Evolutionary conservation across 139 green algal species (phyloP).

Genomic region (Desmodesmus armatus): DNA sequence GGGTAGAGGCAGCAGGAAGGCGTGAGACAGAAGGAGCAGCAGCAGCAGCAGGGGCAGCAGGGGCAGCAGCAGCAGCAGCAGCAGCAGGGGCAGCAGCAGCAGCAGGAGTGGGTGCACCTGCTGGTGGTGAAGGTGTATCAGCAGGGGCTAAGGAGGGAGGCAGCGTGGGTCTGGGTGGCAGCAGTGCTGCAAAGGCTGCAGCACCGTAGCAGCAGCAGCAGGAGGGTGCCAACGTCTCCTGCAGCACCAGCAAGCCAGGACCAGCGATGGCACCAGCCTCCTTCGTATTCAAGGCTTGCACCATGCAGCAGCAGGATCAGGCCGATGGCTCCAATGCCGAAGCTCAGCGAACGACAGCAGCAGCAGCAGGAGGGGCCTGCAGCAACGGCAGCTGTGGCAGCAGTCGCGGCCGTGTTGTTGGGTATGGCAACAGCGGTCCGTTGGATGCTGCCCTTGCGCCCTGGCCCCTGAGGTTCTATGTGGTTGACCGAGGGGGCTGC

Average conservation of each 20-base stretch:
- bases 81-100: too few species aligned
- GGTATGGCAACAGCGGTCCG: background rate
- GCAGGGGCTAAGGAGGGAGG: too few species aligned
- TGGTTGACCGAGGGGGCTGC: background rate
- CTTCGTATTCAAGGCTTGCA: too few species aligned
- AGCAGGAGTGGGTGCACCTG: background rate
- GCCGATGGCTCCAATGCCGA: too few species aligned
- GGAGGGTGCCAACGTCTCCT: background rate
- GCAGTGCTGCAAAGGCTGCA: background rate
- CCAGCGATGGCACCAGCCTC: background rate
- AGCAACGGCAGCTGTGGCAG: background rate
- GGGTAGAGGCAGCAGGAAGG: too few species aligned
- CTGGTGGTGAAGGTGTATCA: background rate
- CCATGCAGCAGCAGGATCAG: background rate
- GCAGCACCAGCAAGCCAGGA: background rate
- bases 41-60: background rate
- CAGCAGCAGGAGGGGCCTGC: too few species aligned
- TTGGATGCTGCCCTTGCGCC: conserved; percentile 34
- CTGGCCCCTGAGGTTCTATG: conserved; percentile 43
- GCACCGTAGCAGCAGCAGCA: background rate
- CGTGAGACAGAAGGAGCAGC: too few species aligned
- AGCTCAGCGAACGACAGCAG: background rate
- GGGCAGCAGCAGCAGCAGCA: background rate
- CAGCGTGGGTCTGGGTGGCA: too few species aligned
- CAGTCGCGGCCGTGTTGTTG: background rate